Conservation (phyloP, 768 basidiomycete genomes). For the Trametes cingulata region DNA sequence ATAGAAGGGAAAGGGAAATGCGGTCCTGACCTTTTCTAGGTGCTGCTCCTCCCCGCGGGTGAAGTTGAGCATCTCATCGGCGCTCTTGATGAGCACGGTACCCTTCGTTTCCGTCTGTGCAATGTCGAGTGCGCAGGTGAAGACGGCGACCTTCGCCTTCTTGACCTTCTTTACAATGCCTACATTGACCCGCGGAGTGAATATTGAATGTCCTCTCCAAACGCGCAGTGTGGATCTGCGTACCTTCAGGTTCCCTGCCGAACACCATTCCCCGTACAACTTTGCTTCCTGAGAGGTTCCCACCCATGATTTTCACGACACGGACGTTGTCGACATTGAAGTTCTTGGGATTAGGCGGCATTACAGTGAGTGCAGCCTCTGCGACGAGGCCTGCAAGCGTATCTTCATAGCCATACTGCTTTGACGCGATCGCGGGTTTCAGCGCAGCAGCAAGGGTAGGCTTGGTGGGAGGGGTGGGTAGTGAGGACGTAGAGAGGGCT, state of each 20-base stretch:
- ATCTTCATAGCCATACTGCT: conserved; percentile 95
- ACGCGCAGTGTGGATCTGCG: conserved; percentile 11
- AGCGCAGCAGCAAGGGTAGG: conserved; percentile 72
- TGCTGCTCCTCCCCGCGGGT: conserved; percentile 96
- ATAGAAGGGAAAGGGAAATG: neutral
- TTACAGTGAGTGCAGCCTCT: conserved; percentile 89
- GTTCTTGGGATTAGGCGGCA: conserved; percentile 84
- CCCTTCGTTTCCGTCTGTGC: conserved; percentile 99
- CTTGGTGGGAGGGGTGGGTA: conserved; percentile 73
- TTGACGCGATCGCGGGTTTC: conserved; percentile 91
- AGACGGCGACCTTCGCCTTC: conserved; percentile 93
- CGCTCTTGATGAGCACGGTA: conserved; percentile 92
- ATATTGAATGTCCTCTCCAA: neutral
- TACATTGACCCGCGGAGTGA: conserved; percentile 31
- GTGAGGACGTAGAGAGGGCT: conserved; percentile 71
- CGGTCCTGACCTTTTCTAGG: conserved; percentile 82
- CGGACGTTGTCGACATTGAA: conserved; percentile 99
- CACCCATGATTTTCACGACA: conserved; percentile 98
- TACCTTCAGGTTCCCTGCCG: conserved; percentile 92
- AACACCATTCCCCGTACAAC: conserved; percentile 99
- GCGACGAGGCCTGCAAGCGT: conserved; percentile 80
- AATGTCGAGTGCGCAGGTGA: conserved; percentile 88
- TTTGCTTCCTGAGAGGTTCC: conserved; percentile 77
- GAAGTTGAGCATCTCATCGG: conserved; percentile 97
- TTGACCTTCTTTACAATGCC: conserved; percentile 80